Percentiles rank a stretch among this genome's conserved stretches.
phyloP scores from a whole-genome alignment of 306 rosid species.

The Prunus salicina region DNA sequence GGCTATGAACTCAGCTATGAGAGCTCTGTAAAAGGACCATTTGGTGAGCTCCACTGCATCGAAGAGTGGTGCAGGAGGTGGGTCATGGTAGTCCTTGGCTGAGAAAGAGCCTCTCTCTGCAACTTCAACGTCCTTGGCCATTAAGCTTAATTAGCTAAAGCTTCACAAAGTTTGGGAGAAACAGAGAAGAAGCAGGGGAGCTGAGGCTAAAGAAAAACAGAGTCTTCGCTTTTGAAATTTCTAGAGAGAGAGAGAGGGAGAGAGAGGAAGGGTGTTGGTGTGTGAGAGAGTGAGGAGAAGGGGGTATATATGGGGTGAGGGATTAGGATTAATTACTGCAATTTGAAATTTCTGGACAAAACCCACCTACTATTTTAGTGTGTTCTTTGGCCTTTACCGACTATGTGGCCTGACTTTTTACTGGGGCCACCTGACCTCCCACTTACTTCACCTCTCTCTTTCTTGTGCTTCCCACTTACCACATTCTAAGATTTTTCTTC shows the following conservation, averaged over 20 bases:
- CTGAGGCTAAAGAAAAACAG: not conserved
- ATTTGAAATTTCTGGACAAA: not conserved
- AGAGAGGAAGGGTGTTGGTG: slow-evolving; percentile 7
- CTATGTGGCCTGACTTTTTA: slow-evolving; percentile 24
- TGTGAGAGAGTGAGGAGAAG: slow-evolving; percentile 3
- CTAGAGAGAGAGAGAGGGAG: not conserved
- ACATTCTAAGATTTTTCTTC: not conserved
- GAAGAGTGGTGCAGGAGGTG: slow-evolving; percentile 78
- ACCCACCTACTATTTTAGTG: not conserved
- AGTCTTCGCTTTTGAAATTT: not conserved
- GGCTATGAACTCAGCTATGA: slow-evolving; percentile 91
- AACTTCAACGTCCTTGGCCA: slow-evolving; percentile 63
- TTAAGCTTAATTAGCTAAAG: not conserved
- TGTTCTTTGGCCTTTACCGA: slow-evolving; percentile 42
- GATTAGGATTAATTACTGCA: not conserved
- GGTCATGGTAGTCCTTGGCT: slow-evolving; percentile 87
- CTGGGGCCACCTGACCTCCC: slow-evolving; percentile 23
- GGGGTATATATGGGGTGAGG: slow-evolving; percentile 44
- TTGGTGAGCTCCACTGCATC: slow-evolving; percentile 58
- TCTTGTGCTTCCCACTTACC: slow-evolving; percentile 24
- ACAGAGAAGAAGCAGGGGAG: not conserved
- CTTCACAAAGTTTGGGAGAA: not conserved
- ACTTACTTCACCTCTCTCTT: slow-evolving; percentile 24
- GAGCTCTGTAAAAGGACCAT: slow-evolving; percentile 92
- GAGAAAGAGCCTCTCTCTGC: slow-evolving; percentile 66